A percentile compares a stretch with the other conserved stretches of the same genome.
These are phyloP conservation scores for Daldinia concentrica DNA, from an alignment of 495 filamentous ascomycete species.

Conservation along the genomic window DNA sequence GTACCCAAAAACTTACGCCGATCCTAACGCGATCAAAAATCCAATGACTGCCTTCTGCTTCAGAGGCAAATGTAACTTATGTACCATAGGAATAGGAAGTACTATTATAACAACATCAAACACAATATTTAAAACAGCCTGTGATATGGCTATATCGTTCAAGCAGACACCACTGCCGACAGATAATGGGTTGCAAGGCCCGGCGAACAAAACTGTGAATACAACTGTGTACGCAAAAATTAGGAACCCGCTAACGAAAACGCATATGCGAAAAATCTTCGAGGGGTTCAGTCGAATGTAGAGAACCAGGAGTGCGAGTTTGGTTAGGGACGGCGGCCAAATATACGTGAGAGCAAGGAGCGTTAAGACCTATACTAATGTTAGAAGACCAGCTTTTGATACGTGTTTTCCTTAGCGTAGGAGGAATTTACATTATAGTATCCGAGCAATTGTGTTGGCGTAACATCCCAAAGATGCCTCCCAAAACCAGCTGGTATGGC, in stretches of 20 bases:
- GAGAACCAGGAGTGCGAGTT: constrained; percentile 21
- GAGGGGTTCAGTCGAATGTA: constrained; percentile 18
- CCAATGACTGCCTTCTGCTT: constrained; percentile 16
- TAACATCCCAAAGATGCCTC: constrained; percentile 20
- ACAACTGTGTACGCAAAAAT: not conserved
- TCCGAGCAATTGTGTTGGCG: not conserved
- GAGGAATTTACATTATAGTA: constrained; percentile 6
- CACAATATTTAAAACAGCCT: constrained; percentile 14
- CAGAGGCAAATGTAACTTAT: constrained; percentile 3
- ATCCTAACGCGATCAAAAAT: constrained; percentile 6
- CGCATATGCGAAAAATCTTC: not conserved
- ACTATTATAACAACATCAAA: constrained; percentile 7
- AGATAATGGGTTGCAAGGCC: constrained; percentile 13
- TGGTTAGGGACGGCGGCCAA: constrained; percentile 14
- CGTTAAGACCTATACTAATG: not conserved
- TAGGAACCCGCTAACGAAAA: constrained; percentile 6
- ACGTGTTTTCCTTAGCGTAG: not conserved
- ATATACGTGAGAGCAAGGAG: constrained; percentile 17
- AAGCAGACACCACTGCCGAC: constrained; percentile 13
- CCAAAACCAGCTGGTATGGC: constrained; percentile 16
- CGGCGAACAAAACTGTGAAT: constrained; percentile 6
- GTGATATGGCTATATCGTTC: constrained; percentile 6
- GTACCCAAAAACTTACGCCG: constrained; percentile 2
- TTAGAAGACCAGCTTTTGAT: not conserved
- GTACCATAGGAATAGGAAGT: constrained; percentile 14